Evolutionary conservation across 2,329 filamentous ascomycete species (phyloP).

Genomic region (Aspergillus floridensis): DNA sequence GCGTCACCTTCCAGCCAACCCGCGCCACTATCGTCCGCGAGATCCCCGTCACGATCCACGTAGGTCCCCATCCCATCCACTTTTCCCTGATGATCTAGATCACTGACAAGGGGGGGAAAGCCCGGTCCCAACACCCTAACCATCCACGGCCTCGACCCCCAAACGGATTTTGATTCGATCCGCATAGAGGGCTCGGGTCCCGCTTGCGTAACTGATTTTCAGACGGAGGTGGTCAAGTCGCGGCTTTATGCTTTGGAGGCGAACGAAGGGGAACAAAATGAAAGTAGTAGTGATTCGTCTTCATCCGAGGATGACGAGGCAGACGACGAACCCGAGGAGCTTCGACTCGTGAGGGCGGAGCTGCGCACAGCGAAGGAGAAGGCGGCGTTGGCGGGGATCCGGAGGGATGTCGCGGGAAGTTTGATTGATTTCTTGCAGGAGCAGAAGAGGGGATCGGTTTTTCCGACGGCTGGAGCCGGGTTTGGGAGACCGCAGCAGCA

Average conservation of each 20-base stretch:
- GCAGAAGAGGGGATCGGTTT: conserved; percentile 24
- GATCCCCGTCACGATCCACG: conserved; percentile 54
- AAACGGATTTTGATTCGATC: conserved; percentile 56
- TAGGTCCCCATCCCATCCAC: conserved; percentile 18
- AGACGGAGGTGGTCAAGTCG: conserved; percentile 58
- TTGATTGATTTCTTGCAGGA: conserved; percentile 32
- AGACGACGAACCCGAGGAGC: conserved; percentile 24
- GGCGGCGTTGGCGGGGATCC: conserved; percentile 31
- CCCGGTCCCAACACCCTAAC: conserved; percentile 58
- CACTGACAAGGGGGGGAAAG: conserved; percentile 24
- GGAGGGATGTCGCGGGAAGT: conserved; percentile 22
- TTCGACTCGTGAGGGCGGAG: conserved; percentile 10
- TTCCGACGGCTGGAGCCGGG: not conserved
- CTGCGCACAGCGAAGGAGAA: conserved; percentile 31
- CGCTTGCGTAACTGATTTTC: conserved; percentile 62
- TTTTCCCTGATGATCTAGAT: too few relatives aligned
- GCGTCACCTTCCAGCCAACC: conserved; percentile 62
- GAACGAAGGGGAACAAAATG: not conserved
- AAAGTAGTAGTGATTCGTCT: not conserved
- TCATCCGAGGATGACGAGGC: conserved; percentile 1
- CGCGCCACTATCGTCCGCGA: conserved; percentile 61
- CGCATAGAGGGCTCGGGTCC: conserved; percentile 60
- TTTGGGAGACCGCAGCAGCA: conserved; percentile 19
- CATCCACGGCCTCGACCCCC: conserved; percentile 55
- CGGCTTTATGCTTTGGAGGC: conserved; percentile 45